Evolutionary conservation across 768 basidiomycete genomes (phyloP), one percentile per base, ranked within the genome.

Genomic region (Lactarius indigo): DNA sequence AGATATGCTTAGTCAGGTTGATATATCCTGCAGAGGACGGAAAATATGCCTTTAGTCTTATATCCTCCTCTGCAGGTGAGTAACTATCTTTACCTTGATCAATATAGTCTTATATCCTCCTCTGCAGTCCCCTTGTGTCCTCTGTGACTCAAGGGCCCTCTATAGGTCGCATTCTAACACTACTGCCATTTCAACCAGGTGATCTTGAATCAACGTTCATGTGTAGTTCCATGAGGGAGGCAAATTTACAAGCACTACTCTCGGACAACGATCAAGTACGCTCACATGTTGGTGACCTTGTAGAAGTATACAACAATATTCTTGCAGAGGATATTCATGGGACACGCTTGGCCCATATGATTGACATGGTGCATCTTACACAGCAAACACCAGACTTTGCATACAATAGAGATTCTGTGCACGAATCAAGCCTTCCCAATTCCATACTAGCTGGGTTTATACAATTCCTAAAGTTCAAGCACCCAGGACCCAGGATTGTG

Each of bases 101-200:
- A n/a, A n/a, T n/a, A n/a, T n/a, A n/a, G n/a, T n/a, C n/a, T n/a
- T n/a, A n/a, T n/a, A n/a, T n/a, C n/a, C n/a, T n/a, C n/a, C n/a
- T n/a, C n/a, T n/a, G n/a, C n/a, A n/a, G n/a, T n/a, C n/a, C n/a
- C n/a, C n/a, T n/a, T n/a, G n/a, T n/a, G n/a, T n/a, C n/a, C n/a
- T n/a, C n/a, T n/a, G n/a, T n/a, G n/a, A n/a, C n/a, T n/a, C n/a
- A n/a, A n/a, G n/a, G n/a, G n/a, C n/a, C n/a, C n/a, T n/a, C n/a
- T n/a, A n/a, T n/a, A n/a, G n/a, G n/a, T n/a, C n/a, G n/a, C n/a
- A n/a, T n/a, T n/a, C n/a, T n/a, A n/a, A n/a, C n/a, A n/a, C n/a
- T n/a, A n/a, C n/a, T n/a, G n/a, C n/a, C n/a, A n/a, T 26, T 31
- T 12, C 30, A 20, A 56, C 15, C 18, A 73, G 73, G 73, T 10